Base-by-base conservation (phyloP, 306 rosid species). In the Carpinus fangiana region DNA sequence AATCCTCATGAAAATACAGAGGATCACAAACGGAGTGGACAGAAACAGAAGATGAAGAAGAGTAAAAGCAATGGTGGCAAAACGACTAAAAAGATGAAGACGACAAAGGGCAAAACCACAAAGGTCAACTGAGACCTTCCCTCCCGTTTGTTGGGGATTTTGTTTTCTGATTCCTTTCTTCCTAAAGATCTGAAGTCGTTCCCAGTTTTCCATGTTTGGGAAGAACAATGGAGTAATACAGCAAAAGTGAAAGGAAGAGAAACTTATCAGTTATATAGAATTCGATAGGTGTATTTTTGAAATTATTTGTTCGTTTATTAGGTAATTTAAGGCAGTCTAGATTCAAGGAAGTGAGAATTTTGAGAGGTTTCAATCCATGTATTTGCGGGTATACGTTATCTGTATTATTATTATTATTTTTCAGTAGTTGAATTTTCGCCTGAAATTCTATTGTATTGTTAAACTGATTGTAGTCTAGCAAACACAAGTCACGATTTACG, bases 1-100 rank as follows among this genome's bases (percentile, higher is more conserved):
- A 83, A 95, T 79, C 89, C 90, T 76, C 87, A 85, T 55, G 91
- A 81, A 70, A 88, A 83, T 43, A 23, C 31, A 2, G 90, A 79
- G 79, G 87, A 78, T 54, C 79, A 51, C 46, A 88, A 46, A 55
- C 65, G 65, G n/a, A 71, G 74, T n/a, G 91, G 81, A 76, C 87
- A 68, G 78, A 91, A 90, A 70, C 86, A 78, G 41, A 82, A 82
- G 79, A 51, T 31, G 72, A 87, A 78, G 66, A 83, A 67, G 76
- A 71, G 66, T 62, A 87, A 83, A 84, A 83, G 67, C 79, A 75
- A 65, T 12, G 76, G 78, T 7, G 80, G 78, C 72, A 86, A 78
- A 76, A 41, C 80, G 20, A 73, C n/a, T 36, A 86, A 85, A 77
- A 93, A 80, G 82, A 51, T 70, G 66, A 85, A 82, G 77, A 69